Evolutionary conservation across 2,329 filamentous ascomycete genomes (phyloP).

Genomic region (Colletotrichum brevisporum): DNA sequence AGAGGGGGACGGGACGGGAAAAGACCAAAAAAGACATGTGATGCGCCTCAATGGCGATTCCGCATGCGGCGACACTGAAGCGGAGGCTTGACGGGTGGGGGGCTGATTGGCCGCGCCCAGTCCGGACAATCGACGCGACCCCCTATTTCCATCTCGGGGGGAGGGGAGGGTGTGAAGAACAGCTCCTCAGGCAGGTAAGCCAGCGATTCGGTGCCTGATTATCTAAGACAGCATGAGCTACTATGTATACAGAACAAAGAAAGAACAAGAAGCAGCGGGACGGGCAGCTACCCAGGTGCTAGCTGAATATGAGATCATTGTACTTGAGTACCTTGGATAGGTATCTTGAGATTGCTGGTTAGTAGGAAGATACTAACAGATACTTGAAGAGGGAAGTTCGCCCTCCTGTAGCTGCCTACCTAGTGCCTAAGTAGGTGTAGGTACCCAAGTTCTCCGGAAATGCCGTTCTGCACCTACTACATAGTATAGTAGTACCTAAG

Average conservation of each 20-base stretch:
- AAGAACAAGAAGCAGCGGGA: neutral
- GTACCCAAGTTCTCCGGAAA: no score
- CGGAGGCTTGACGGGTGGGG: slow-evolving; percentile 27
- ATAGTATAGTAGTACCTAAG: no score
- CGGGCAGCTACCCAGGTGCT: neutral
- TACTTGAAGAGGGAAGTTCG: no score
- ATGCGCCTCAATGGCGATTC: slow-evolving; percentile 29
- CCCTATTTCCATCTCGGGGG: slow-evolving; percentile 10
- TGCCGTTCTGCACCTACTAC: no score
- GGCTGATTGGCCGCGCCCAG: slow-evolving; percentile 36
- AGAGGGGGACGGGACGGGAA: slow-evolving; percentile 27
- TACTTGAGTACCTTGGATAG: no score
- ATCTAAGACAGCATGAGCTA: slow-evolving; percentile 24
- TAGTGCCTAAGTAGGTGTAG: no score
- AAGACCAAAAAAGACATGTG: slow-evolving; percentile 38
- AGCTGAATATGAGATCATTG: no score
- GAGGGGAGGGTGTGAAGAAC: slow-evolving; percentile 5
- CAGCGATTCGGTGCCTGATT: slow-evolving; percentile 4
- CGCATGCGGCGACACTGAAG: slow-evolving; percentile 30
- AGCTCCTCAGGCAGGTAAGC: slow-evolving; percentile 1
- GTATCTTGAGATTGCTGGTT: no score
- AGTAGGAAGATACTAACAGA: no score
- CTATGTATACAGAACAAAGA: slow-evolving; percentile 6
- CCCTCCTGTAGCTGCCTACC: no score
- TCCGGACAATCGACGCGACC: slow-evolving; percentile 10